Evolutionary conservation across 768 basidiomycete species (phyloP).

Genomic region (Tricholoma bakamatsutake): DNA sequence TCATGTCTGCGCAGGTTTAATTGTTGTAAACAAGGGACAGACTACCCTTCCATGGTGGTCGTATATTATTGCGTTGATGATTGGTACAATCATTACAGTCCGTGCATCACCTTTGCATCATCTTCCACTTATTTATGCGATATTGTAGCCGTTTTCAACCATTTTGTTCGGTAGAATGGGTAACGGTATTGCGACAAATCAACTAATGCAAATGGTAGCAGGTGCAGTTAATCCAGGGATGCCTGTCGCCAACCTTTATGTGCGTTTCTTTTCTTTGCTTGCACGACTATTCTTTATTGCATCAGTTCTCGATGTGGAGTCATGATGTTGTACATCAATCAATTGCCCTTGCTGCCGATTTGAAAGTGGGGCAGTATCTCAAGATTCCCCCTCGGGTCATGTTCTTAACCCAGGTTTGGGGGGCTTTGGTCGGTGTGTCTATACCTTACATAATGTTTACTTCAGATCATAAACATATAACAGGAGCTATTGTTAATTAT

Average conservation of each 20-base stretch:
- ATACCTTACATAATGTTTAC: background rate
- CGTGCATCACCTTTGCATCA: background rate
- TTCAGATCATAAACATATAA: background rate
- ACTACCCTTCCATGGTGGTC: slow-evolving; percentile 62
- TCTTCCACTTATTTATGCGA: background rate
- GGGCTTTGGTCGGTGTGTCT: slow-evolving; percentile 47
- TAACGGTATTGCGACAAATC: slow-evolving; percentile 52
- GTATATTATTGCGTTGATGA: slow-evolving; percentile 49
- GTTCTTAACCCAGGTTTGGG: slow-evolving; percentile 54
- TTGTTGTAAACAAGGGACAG: slow-evolving; percentile 51
- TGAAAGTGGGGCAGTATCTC: slow-evolving; percentile 70
- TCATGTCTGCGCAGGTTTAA: slow-evolving; percentile 32
- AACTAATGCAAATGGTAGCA: slow-evolving; percentile 62
- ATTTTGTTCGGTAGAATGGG: slow-evolving; percentile 55
- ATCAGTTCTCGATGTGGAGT: slow-evolving; percentile 63
- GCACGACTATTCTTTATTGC: background rate
- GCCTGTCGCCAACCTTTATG: slow-evolving; percentile 67
- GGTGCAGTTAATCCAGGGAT: slow-evolving; percentile 55
- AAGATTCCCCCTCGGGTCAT: slow-evolving; percentile 17
- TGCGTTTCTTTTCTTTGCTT: slow-evolving; percentile 18
- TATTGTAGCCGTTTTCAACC: slow-evolving; percentile 45
- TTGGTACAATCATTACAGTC: slow-evolving; percentile 41
- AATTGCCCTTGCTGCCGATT: slow-evolving; percentile 46
- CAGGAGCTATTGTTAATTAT: slow-evolving; percentile 34
- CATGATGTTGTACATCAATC: slow-evolving; percentile 55